Evolutionary conservation across 1,139 yeast genomes (phyloP), one percentile per base, ranked within the genome.

Genomic region (Candida sojae): DNA sequence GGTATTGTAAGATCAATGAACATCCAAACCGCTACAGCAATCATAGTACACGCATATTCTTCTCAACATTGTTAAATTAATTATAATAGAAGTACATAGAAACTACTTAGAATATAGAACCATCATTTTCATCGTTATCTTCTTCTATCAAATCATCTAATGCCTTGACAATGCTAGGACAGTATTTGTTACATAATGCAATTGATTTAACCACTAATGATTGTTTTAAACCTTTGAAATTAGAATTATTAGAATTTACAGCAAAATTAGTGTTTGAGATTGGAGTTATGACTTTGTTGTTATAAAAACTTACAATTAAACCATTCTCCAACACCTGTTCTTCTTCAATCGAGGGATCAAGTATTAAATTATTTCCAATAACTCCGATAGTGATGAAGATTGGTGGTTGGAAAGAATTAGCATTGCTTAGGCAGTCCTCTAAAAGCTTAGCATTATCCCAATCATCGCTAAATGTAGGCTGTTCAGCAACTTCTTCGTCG

Each of bases 1-100:
- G 98, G 98, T 10, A 92, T 91, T 21, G 83, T 92, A 42, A 77
- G 98, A 57, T 89, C 96, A 2, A 91, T 92, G 98, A 92, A 92
- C 62, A 91, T 92, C 53, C 98, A 92, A 68, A 92, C 98, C 0
- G 98, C 97, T 1, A 86, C 97, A 0, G 97, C 98, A 0, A 91
- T 92, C 29, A 82, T 91, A 39, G 96, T 89, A 4, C 96, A 92
- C 64, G 95, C 97, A 0, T 92, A 92, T 61, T 84, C 96, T 1
- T 72, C 83, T 10, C 96, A 90, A 62, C 91, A 88, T 61, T 77
- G 79, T 57, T 75, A 54, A 52, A 12, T 30, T 4, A 6, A 32
- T n/a, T 13, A 29, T 10, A 32, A 29, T 17, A 36, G n/a, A 8
- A 7, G 25, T 30, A 42, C 36, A 45, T 50, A 45, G 39, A 40